phyloP scores from a whole-genome alignment of 176 grass and related monocot species.

The Raddia guianensis region DNA sequence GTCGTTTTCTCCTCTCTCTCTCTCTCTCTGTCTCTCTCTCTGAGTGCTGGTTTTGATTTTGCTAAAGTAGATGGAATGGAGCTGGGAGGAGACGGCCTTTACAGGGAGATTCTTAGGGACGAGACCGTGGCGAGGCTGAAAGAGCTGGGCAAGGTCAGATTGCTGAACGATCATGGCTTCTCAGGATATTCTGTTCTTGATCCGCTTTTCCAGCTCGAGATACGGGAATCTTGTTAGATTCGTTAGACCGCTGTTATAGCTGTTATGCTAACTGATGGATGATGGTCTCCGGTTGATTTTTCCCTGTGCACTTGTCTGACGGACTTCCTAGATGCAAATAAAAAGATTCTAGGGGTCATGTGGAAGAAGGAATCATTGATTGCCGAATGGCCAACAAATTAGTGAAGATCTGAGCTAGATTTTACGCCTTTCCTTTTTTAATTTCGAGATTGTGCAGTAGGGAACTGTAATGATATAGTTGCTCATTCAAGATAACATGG shows the following conservation, averaged over 20 bases:
- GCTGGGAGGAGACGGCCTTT: conserved; percentile 49
- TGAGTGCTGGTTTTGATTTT: background rate
- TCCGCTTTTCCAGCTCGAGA: conserved; percentile 33
- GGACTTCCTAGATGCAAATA: background rate
- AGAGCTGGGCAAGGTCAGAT: conserved; percentile 67
- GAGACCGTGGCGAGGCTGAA: conserved; percentile 69
- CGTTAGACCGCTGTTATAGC: background rate
- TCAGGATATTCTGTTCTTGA: conserved; percentile 1
- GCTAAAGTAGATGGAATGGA: conserved; percentile 46
- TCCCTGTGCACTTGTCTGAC: background rate
- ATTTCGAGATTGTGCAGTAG: conserved; percentile 3
- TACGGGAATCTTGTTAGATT: conserved; percentile 23
- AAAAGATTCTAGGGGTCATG: background rate
- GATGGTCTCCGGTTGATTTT: background rate
- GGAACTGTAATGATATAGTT: background rate
- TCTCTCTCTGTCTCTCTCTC: too few species aligned
- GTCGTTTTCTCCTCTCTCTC: background rate
- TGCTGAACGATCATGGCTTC: background rate
- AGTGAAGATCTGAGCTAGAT: background rate
- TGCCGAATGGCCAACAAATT: background rate
- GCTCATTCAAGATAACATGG: background rate
- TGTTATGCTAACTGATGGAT: background rate
- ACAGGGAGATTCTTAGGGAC: conserved; percentile 70
- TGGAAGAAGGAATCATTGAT: background rate
- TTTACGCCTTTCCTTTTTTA: background rate